Evolutionary conservation across 225 moss, liverwort and hornwort genomes (phyloP).

Genomic region (Pseudoscleropodium purum): DNA sequence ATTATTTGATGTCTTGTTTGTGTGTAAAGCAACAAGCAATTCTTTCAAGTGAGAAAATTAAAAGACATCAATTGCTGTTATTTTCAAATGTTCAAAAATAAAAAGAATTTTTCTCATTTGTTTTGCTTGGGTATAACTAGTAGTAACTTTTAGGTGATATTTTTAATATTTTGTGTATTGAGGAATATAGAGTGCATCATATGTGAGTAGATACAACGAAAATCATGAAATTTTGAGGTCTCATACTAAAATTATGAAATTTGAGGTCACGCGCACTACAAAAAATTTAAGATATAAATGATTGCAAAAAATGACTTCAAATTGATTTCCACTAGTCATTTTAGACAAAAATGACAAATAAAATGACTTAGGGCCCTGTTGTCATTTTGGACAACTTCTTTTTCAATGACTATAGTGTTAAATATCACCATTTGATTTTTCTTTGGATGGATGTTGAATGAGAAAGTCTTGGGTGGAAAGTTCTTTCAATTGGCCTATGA

Average conservation of each 20-base stretch:
- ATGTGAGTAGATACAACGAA: background rate
- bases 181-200: accelerated
- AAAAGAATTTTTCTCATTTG: background rate
- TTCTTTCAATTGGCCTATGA: no score
- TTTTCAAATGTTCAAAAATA: background rate
- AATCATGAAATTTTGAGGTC: background rate
- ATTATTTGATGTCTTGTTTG: background rate
- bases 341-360: no score
- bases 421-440: no score
- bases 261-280: no score
- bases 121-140: background rate
- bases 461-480: no score
- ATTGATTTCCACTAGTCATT: no score
- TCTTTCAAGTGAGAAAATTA: background rate
- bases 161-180: background rate
- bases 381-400: no score
- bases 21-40: background rate
- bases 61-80: accelerated
- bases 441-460: no score
- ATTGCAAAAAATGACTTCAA: no score
- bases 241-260: background rate
- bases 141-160: background rate
- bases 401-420: no score
- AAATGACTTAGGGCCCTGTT: no score
- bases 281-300: no score